Base-by-base conservation (phyloP, 805 yeast genomes). In the Lachancea sp. region DNA sequence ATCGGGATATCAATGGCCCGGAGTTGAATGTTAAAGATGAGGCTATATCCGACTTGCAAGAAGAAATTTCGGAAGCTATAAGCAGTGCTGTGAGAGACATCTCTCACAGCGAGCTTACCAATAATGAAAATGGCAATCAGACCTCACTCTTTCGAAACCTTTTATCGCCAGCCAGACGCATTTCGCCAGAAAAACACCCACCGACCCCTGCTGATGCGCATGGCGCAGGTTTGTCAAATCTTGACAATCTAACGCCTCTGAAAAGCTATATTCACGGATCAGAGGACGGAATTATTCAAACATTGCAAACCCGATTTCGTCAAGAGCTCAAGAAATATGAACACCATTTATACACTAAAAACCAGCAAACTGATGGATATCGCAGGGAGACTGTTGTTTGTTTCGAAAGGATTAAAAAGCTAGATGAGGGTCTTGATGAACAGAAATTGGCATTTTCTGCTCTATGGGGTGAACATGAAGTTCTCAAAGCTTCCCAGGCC, bases 381-480 rank as follows among this genome's bases (percentile, higher is more conserved):
- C 38, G 42, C 19, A 11, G 23, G 5, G 23, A 17, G 13, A 23
- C 29, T 5, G 8, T 31, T 2, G 11, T 8, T 12, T 20, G 22
- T 15, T 20, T 20, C 24, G 38, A 33, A 8, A 29, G 34, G 23
- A 17, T 39, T 17, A 39, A 28, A 28, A 17, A n/a, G 6, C 21
- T 39, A 3, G 33, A 21, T 9, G 38, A 33, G 19, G 9, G 16
- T 4, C 23, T 39, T 3, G 40, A 35, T 17, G 35, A 29, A 9
- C 28, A 42, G 12, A 35, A 41, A 12, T 18, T 19, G 2, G 46
- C 46, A 12, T 39, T 41, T 34, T 36, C 46, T 5, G 20, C 36
- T 3, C 33, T 51, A 9, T 24, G 40, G 13, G 37, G 37, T 2
- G 41, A 45, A 4, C 43, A 46, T 22, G 47, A 49, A 19, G 36